Evolutionary conservation across 768 basidiomycete species (phyloP), one percentile per base, ranked within the genome.

Genomic region (Trametes coccinea): DNA sequence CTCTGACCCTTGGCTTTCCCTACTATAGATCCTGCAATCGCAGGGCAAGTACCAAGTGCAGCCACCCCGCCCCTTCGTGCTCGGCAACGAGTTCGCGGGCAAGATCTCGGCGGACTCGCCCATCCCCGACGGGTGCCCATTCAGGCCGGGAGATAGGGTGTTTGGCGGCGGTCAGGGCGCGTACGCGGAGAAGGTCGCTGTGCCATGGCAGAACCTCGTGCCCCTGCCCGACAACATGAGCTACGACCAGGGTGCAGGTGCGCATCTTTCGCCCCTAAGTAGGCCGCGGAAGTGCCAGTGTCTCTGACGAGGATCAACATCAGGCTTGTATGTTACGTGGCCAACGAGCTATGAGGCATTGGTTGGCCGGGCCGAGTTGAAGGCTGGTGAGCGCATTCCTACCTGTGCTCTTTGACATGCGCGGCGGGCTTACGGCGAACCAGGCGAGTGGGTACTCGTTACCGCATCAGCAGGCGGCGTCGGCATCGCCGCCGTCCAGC

Each of bases 401-500:
- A 5, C 8, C 16, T 22, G 1, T 31, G 29, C n/a, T 22, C 22
- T 22, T 37, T 37, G 6, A 13, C 2, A 1, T 8, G 2, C 14
- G 13, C 17, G 4, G 33, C 11, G 8, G n/a, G 54, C 44, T 56
- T 16, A 45, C 11, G 13, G 30, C 9, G 3, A 37, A 2, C 34
- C 34, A 90, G 91, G 90, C 22, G 96, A 98, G 76, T 94, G 89
- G 84, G 84, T 97, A 3, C 84, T 99, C 2, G 88, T 98, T 4
- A 93, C 93, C 52, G 96, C 95, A 6, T 92, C 92, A n/a, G 96
- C 95, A 1, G 96, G 96, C 3, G 96, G 95, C 11, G 95, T 98
- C 4, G 95, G 95, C 0, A 86, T 96, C 53, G 87, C 88, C 5
- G 95, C 96, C 6, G 86, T 95, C 16, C 96, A 98, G 71, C 81